phyloP scores from a whole-genome alignment of 352 stramenopile species.

The Thalassiosira hispida region DNA sequence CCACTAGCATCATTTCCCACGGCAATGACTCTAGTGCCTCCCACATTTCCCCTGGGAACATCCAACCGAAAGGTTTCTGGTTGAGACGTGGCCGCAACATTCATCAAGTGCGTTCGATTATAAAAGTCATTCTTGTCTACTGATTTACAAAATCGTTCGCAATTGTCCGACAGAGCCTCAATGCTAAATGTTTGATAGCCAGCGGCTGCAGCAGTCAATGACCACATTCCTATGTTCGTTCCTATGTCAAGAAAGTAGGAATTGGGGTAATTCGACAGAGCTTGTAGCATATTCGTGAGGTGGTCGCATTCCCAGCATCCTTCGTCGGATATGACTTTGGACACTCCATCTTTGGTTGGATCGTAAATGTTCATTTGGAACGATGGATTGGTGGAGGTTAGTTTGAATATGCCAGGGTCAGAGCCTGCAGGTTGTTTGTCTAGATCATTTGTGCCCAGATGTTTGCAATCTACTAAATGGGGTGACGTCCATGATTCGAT shows the following conservation, averaged over 20 bases:
- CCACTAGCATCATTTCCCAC: background rate
- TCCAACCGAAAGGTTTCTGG: slow-evolving; percentile 13
- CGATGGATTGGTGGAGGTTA: slow-evolving; percentile 6
- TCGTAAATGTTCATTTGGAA: slow-evolving; percentile 53
- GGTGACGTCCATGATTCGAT: slow-evolving; percentile 1
- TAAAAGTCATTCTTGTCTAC: slow-evolving; percentile 31
- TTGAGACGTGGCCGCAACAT: slow-evolving; percentile 13
- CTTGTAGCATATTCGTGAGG: slow-evolving; percentile 7
- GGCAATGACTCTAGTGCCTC: slow-evolving; percentile 19
- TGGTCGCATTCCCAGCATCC: slow-evolving; percentile 39
- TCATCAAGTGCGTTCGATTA: slow-evolving; percentile 28
- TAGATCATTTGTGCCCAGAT: background rate
- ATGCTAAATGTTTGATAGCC: slow-evolving; percentile 16
- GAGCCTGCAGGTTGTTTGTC: background rate
- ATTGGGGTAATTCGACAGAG: slow-evolving; percentile 13
- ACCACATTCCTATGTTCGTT: slow-evolving; percentile 52
- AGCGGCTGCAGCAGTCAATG: slow-evolving; percentile 25
- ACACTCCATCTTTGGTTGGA: slow-evolving; percentile 27
- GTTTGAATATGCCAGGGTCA: background rate
- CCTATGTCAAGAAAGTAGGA: slow-evolving; percentile 44
- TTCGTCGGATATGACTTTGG: slow-evolving; percentile 16
- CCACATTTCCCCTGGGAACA: background rate
- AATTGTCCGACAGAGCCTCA: slow-evolving; percentile 34
- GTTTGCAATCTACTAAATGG: background rate
- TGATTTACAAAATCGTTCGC: slow-evolving; percentile 27